These are phyloP conservation scores for Chlamydomonas schloesseri DNA, from an alignment of 139 green algal genomes.

Conservation along the genomic window DNA sequence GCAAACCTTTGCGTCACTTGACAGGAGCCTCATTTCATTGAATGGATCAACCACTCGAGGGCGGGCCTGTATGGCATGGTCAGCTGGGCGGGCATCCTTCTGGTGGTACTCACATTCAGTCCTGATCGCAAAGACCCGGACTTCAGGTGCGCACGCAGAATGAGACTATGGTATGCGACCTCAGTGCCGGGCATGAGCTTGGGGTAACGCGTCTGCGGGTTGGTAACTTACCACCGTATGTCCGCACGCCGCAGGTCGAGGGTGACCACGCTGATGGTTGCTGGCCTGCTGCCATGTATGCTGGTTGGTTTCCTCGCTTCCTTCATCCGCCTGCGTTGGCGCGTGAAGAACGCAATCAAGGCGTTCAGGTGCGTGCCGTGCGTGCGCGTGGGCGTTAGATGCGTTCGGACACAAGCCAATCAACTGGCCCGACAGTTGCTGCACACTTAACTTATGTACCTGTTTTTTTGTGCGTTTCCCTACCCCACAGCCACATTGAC, in stretches of 20 bases:
- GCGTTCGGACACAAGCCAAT: too few species aligned
- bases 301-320: not conserved
- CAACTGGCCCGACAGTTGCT: too few species aligned
- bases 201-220: too few species aligned
- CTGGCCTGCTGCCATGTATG: not conserved
- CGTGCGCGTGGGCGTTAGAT: too few species aligned
- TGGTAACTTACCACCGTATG: too few species aligned
- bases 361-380: constrained; percentile 48
- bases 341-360: constrained; percentile 7
- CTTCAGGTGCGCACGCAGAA: constrained; percentile 1
- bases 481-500: constrained; percentile 9
- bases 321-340: constrained; percentile 40
- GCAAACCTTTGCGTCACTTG: too few species aligned
- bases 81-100: constrained; percentile 49
- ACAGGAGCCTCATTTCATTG: constrained; percentile 59
- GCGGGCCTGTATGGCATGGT: constrained; percentile 52
- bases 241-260: not conserved
- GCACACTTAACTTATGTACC: too few species aligned
- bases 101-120: constrained; percentile 42
- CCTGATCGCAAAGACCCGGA: not conserved
- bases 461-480: too few species aligned
- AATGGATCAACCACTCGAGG: constrained; percentile 66
- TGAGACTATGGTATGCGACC: too few species aligned
- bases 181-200: too few species aligned
- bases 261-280: constrained; percentile 32